phyloP scores from a whole-genome alignment of 2,329 filamentous ascomycete genomes.

The Diaporthe humulicola region DNA sequence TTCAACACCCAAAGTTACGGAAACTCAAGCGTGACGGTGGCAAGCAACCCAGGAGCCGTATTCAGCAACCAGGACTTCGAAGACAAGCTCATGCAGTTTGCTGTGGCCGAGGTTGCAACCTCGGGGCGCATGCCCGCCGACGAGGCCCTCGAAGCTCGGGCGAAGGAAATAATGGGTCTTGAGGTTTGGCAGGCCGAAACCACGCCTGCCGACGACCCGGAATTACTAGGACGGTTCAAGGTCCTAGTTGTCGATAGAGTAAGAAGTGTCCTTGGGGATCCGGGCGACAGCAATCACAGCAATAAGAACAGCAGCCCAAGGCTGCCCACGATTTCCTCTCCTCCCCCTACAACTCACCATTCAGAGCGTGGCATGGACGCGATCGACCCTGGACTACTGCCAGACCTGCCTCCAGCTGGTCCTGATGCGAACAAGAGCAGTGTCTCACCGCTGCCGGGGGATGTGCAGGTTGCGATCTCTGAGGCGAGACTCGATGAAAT shows the following conservation, averaged over 20 bases:
- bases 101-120: constrained; percentile 54
- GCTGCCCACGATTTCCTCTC: neutral
- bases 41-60: constrained; percentile 52
- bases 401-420: constrained; percentile 20
- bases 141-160: constrained; percentile 60
- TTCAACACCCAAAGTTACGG: neutral
- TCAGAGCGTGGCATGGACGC: constrained; percentile 37
- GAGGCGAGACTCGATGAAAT: constrained; percentile 38
- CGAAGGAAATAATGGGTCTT: constrained; percentile 60
- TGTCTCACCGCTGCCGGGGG: constrained; percentile 25
- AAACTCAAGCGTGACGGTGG: constrained; percentile 39
- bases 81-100: constrained; percentile 63
- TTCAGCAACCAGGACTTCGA: constrained; percentile 73
- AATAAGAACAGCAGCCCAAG: constrained; percentile 2
- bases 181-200: constrained; percentile 45
- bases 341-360: neutral
- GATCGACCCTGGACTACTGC: constrained; percentile 36
- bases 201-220: constrained; percentile 68
- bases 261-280: constrained; percentile 33
- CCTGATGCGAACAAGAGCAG: constrained; percentile 16
- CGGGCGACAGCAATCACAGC: constrained; percentile 14
- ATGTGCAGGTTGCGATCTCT: constrained; percentile 38
- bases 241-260: constrained; percentile 54
- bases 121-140: constrained; percentile 62
- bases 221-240: constrained; percentile 68